Conservation (phyloP, 441 rosid species). For the Arabidopsis lyrata region DNA sequence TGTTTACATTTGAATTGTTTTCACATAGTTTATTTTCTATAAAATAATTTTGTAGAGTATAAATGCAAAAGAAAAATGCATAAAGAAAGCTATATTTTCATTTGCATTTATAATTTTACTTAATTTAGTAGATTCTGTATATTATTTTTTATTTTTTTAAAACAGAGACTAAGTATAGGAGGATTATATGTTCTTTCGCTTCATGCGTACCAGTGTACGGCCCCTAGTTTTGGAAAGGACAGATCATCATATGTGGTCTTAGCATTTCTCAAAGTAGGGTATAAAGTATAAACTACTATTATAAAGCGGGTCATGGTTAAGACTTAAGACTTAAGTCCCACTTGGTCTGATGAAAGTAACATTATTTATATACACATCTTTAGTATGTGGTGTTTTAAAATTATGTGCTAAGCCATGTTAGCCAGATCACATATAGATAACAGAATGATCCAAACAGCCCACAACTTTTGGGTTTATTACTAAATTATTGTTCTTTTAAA, state of each 20-base stretch:
- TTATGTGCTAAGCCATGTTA: conserved; percentile 1
- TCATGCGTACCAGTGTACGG: conserved; percentile 26
- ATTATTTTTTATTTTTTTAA: no score
- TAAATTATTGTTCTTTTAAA: conserved; percentile 13
- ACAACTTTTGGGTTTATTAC: conserved; percentile 21
- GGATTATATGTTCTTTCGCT: background rate
- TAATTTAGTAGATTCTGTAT: no score
- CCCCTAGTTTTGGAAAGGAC: conserved; percentile 22
- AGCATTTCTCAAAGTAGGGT: conserved; percentile 12
- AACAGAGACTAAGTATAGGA: no score
- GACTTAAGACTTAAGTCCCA: conserved; percentile 8
- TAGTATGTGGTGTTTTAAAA: background rate
- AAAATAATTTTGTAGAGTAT: background rate
- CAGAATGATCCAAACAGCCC: conserved; percentile 19
- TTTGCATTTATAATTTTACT: background rate
- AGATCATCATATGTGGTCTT: conserved; percentile 7
- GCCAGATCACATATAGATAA: conserved; percentile 20
- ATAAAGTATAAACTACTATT: background rate
- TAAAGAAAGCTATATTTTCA: background rate
- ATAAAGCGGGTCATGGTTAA: background rate
- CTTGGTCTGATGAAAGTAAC: conserved; percentile 5
- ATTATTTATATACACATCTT: background rate
- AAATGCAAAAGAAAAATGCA: background rate
- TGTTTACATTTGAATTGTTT: no score
- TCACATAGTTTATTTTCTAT: no score